Conservation (phyloP, 192 early-diverging fungal genomes). For the Coemansia nantahalensis region DNA sequence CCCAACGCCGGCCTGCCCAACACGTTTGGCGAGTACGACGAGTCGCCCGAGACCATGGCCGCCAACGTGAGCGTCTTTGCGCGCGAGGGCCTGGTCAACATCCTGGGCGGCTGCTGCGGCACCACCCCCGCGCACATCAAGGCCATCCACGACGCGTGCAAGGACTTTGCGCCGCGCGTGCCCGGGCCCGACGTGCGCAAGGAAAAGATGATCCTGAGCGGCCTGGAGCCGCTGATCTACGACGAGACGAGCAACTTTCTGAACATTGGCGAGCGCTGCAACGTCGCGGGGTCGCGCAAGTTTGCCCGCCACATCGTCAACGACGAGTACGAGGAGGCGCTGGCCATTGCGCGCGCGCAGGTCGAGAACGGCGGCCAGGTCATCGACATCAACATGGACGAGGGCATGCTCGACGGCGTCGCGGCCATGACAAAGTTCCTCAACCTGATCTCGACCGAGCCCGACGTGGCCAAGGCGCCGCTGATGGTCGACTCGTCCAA, state of each 20-base stretch:
- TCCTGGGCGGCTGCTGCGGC: slow-evolving; percentile 97
- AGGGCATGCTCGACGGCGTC: slow-evolving; percentile 91
- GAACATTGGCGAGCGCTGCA: slow-evolving; percentile 97
- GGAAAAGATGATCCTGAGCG: slow-evolving; percentile 78
- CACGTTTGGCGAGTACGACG: slow-evolving; percentile 96
- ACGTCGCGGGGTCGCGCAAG: slow-evolving; percentile 92
- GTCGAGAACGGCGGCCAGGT: slow-evolving; percentile 95
- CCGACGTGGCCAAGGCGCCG: slow-evolving; percentile 83
- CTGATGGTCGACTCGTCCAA: slow-evolving; percentile 98
- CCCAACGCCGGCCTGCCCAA: slow-evolving; percentile 97
- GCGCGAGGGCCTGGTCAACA: slow-evolving; percentile 88
- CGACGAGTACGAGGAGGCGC: slow-evolving; percentile 88
- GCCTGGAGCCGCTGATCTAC: slow-evolving; percentile 81
- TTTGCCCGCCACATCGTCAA: slow-evolving; percentile 94
- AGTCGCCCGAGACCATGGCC: slow-evolving; percentile 84
- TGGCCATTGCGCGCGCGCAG: slow-evolving; percentile 89
- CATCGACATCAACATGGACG: slow-evolving; percentile 96
- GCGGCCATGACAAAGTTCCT: slow-evolving; percentile 93
- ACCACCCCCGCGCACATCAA: slow-evolving; percentile 94
- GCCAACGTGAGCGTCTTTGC: slow-evolving; percentile 84
- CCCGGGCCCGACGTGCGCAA: slow-evolving; percentile 65
- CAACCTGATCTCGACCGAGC: slow-evolving; percentile 92
- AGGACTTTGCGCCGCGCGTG: slow-evolving; percentile 73
- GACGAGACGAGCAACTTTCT: slow-evolving; percentile 83
- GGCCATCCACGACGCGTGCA: slow-evolving; percentile 75